A percentile compares a stretch with the other conserved stretches of the same genome.
phyloP scores from a whole-genome alignment of 208 protist genomes.

The Leishmania arabica region DNA sequence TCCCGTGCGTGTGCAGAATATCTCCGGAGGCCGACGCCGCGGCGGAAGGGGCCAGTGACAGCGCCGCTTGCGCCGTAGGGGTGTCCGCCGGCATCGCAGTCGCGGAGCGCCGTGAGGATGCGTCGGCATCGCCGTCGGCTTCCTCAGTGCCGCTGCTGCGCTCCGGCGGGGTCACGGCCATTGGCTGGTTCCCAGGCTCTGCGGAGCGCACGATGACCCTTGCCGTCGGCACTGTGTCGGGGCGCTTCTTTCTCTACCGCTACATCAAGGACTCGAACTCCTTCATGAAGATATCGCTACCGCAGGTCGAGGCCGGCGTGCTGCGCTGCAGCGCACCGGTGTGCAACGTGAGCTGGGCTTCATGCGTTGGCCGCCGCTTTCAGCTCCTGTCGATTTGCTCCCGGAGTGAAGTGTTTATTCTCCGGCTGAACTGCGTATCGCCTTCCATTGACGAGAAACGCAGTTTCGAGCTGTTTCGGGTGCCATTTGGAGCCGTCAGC shows the following conservation, averaged over 20 bases:
- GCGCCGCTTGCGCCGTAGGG: conserved; percentile 7
- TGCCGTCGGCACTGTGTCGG: conserved; percentile 77
- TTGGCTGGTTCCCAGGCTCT: conserved; percentile 85
- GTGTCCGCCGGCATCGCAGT: neutral
- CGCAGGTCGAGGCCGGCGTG: conserved; percentile 26
- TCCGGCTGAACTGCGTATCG: conserved; percentile 84
- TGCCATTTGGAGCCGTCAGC: conserved; percentile 66
- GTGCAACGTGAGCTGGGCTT: conserved; percentile 76
- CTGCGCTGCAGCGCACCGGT: conserved; percentile 53
- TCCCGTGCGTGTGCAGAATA: conserved; percentile 65
- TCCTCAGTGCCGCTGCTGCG: conserved; percentile 19
- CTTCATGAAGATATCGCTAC: conserved; percentile 50
- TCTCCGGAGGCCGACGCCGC: conserved; percentile 53
- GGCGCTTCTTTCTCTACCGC: conserved; percentile 76
- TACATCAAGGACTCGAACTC: conserved; percentile 64
- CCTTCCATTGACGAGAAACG: conserved; percentile 50
- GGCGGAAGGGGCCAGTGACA: conserved; percentile 21
- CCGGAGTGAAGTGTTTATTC: conserved; percentile 66
- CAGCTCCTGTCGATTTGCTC: conserved; percentile 85
- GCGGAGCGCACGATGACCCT: conserved; percentile 81
- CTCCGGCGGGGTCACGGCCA: conserved; percentile 68
- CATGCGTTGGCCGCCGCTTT: conserved; percentile 78
- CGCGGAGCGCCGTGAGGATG: neutral
- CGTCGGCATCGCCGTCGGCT: neutral
- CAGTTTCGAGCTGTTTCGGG: conserved; percentile 70